phyloP scores from a whole-genome alignment of 2,329 filamentous ascomycete species.

The Geosmithia flava region DNA sequence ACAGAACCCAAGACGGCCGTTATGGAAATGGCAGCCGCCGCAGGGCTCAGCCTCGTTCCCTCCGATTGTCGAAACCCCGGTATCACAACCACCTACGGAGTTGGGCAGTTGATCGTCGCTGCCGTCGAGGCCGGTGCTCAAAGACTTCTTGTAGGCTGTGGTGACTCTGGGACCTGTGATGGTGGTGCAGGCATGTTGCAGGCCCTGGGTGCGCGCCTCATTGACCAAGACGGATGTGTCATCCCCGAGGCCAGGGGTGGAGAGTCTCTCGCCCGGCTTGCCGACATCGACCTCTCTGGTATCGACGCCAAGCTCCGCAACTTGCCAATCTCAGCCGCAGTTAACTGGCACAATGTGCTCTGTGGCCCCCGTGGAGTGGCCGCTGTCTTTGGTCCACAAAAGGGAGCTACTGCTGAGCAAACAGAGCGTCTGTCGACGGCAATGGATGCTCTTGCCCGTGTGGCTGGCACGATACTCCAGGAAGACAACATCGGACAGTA shows the following conservation, averaged over 20 bases:
- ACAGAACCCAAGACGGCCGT: slow-evolving; percentile 22
- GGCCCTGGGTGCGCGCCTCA: slow-evolving; percentile 32
- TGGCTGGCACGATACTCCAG: slow-evolving; percentile 18
- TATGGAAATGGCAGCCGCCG: slow-evolving; percentile 40
- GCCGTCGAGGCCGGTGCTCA: slow-evolving; percentile 31
- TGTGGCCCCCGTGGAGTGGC: slow-evolving; percentile 35
- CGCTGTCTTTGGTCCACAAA: slow-evolving; percentile 36
- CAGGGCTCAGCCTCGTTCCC: slow-evolving; percentile 36
- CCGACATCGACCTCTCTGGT: slow-evolving; percentile 21
- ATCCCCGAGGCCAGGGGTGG: slow-evolving; percentile 28
- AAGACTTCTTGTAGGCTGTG: slow-evolving; percentile 36
- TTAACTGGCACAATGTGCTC: slow-evolving; percentile 38
- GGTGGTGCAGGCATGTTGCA: slow-evolving; percentile 41
- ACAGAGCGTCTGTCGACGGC: slow-evolving; percentile 26
- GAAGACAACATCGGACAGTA: slow-evolving; percentile 18
- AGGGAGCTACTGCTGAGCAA: slow-evolving; percentile 30
- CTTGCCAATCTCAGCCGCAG: slow-evolving; percentile 31
- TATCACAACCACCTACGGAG: slow-evolving; percentile 35
- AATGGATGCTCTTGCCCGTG: slow-evolving; percentile 26
- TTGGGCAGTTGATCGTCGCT: slow-evolving; percentile 32
- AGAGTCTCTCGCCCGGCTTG: slow-evolving; percentile 20
- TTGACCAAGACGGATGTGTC: slow-evolving; percentile 20
- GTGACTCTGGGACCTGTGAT: slow-evolving; percentile 41
- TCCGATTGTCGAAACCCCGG: slow-evolving; percentile 28
- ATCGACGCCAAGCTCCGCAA: slow-evolving; percentile 15